These are phyloP conservation scores for Bassia scoparia DNA, from an alignment of 148 eudicot genomes.

Conservation along the genomic window DNA sequence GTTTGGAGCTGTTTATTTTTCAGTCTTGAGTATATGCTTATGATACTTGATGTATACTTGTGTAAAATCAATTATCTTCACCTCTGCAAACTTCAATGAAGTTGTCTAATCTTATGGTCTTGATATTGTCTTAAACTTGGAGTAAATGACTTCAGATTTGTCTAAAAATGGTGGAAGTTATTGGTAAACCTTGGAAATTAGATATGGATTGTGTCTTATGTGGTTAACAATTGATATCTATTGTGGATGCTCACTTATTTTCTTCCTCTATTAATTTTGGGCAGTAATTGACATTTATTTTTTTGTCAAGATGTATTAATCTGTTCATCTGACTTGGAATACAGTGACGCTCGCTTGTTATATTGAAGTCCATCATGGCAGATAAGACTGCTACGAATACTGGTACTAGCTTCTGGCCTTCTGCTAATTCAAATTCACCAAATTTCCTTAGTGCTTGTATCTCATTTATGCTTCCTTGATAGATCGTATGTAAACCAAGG, in stretches of 20 bases:
- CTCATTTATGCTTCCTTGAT: not conserved
- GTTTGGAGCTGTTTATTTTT: not conserved
- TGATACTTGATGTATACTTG: not conserved
- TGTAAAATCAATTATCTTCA: not conserved
- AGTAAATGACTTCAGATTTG: no score
- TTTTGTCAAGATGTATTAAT: conserved; percentile 11
- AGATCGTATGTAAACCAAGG: not conserved
- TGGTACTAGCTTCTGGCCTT: conserved; percentile 18
- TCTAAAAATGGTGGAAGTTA: no score
- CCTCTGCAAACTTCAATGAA: no score
- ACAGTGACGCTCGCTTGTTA: not conserved
- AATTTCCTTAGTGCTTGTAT: not conserved
- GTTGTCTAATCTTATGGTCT: no score
- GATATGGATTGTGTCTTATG: no score
- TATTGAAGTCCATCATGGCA: conserved; percentile 22
- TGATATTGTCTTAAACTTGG: no score
- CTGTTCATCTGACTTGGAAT: not conserved
- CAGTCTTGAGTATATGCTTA: not conserved
- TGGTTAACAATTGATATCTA: no score
- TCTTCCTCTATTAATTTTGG: not conserved
- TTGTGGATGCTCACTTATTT: not conserved
- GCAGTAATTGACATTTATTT: not conserved
- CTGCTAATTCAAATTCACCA: not conserved
- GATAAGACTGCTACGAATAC: conserved; percentile 19
- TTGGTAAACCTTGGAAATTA: no score